phyloP scores from a whole-genome alignment of 2,329 filamentous ascomycete genomes.

The Aspergillus sergii region DNA sequence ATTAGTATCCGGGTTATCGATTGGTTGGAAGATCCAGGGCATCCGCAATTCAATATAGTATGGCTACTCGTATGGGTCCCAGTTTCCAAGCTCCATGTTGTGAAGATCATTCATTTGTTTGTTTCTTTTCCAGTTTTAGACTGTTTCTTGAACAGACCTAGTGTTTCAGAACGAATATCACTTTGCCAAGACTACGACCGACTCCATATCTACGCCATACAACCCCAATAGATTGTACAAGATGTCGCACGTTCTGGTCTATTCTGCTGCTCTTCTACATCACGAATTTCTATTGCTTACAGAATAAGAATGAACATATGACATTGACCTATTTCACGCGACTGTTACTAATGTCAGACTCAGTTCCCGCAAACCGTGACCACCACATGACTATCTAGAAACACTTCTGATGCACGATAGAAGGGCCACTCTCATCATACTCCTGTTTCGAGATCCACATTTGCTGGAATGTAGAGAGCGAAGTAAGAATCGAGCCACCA shows the following conservation, averaged over 20 bases:
- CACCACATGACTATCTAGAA: slow-evolving; percentile 73
- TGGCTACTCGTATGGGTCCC: too few relatives aligned
- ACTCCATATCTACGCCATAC: neutral
- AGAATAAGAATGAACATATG: neutral
- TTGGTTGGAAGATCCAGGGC: neutral
- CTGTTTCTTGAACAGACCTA: too few relatives aligned
- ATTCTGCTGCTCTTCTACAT: neutral
- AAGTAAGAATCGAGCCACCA: slow-evolving; percentile 99
- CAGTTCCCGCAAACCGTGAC: neutral
- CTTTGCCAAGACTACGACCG: neutral
- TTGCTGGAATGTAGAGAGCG: slow-evolving; percentile 99
- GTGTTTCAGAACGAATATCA: neutral
- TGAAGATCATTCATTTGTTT: too few relatives aligned
- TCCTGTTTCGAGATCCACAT: slow-evolving; percentile 99
- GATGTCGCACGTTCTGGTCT: neutral
- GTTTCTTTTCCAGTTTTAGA: too few relatives aligned
- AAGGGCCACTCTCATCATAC: slow-evolving; percentile 99
- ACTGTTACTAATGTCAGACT: neutral
- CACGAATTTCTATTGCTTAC: rapidly evolving
- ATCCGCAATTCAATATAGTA: too few relatives aligned
- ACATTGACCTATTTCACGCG: neutral
- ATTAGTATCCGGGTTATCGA: neutral
- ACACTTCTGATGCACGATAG: slow-evolving; percentile 99
- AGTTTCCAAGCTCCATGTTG: too few relatives aligned
- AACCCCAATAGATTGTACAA: neutral